These are phyloP conservation scores for Umbelopsis sp. DNA, from an alignment of 192 early-diverging fungal genomes.

Conservation along the genomic window DNA sequence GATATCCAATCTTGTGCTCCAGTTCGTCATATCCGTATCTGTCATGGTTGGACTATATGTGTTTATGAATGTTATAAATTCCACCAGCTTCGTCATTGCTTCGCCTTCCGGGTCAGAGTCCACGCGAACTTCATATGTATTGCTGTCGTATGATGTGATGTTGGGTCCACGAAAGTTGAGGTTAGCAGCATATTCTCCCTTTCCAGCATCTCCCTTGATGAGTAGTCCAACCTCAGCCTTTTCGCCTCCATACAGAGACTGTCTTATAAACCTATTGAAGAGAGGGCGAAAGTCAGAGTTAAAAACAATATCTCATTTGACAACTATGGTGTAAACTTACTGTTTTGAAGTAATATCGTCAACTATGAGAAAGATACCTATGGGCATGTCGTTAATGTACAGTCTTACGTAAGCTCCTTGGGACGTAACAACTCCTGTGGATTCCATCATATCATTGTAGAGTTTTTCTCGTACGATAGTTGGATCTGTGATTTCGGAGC, in stretches of 20 bases:
- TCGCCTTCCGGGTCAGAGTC: slow-evolving; percentile 27
- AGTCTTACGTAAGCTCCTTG: slow-evolving; percentile 39
- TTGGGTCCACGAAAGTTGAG: slow-evolving; percentile 38
- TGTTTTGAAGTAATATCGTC: slow-evolving; percentile 31
- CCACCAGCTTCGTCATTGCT: slow-evolving; percentile 32
- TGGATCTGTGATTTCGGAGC: slow-evolving; percentile 39
- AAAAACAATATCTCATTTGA: background rate
- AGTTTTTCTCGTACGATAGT: slow-evolving; percentile 49
- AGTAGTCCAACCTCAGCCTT: slow-evolving; percentile 27
- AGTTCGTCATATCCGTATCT: slow-evolving; percentile 24
- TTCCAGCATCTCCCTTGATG: slow-evolving; percentile 32
- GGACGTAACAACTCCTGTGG: slow-evolving; percentile 36
- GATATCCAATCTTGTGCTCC: slow-evolving; percentile 32
- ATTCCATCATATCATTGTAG: slow-evolving; percentile 43
- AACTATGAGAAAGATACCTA: slow-evolving; percentile 38
- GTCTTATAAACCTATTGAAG: slow-evolving; percentile 26
- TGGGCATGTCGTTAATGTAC: slow-evolving; percentile 35
- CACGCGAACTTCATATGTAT: slow-evolving; percentile 36
- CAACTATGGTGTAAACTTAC: background rate
- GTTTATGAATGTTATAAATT: slow-evolving; percentile 37
- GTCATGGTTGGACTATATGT: slow-evolving; percentile 25
- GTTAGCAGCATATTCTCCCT: slow-evolving; percentile 34
- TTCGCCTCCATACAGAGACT: slow-evolving; percentile 37
- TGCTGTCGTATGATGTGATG: slow-evolving; percentile 24
- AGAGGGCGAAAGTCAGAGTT: background rate